These are phyloP conservation scores for Erigeron canadensis DNA, from an alignment of 129 eudicot species.

Conservation along the genomic window DNA sequence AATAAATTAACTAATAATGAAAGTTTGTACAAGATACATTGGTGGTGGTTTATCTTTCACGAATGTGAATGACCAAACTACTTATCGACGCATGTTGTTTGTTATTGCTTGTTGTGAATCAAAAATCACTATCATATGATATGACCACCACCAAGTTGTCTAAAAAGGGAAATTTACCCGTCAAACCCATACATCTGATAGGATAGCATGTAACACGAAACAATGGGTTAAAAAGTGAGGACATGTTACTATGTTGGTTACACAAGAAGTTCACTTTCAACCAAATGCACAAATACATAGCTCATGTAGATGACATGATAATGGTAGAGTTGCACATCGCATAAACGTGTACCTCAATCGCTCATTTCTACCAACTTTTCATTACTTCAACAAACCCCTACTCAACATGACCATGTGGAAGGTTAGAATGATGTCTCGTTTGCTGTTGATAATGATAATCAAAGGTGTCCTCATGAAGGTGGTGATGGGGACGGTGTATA, in stretches of 20 bases:
- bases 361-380: slow-evolving; percentile 4
- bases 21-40: slow-evolving; percentile 24
- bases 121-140: too few relatives aligned
- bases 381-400: slow-evolving; percentile 5
- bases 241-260: slow-evolving; percentile 19
- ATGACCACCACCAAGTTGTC: too few relatives aligned
- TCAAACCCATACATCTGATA: neutral
- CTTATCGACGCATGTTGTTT: too few relatives aligned
- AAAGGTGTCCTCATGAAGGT: slow-evolving; percentile 15
- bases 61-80: neutral
- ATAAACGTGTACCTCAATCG: slow-evolving; percentile 15
- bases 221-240: neutral
- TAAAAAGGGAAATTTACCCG: too few relatives aligned
- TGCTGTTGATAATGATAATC: slow-evolving; percentile 16
- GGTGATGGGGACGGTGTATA: slow-evolving; percentile 42
- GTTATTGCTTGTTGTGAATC: too few relatives aligned
- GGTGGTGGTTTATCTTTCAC: neutral
- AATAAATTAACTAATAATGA: slow-evolving; percentile 18
- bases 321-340: slow-evolving; percentile 14
- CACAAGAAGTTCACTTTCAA: slow-evolving; percentile 37
- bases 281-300: slow-evolving; percentile 36
- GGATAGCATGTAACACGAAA: neutral
- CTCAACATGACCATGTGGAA: neutral
- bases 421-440: slow-evolving; percentile 2
- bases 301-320: slow-evolving; percentile 31